Evolutionary conservation across 2,329 filamentous ascomycete genomes (phyloP).

Genomic region (Malbranchea zuffiana): DNA sequence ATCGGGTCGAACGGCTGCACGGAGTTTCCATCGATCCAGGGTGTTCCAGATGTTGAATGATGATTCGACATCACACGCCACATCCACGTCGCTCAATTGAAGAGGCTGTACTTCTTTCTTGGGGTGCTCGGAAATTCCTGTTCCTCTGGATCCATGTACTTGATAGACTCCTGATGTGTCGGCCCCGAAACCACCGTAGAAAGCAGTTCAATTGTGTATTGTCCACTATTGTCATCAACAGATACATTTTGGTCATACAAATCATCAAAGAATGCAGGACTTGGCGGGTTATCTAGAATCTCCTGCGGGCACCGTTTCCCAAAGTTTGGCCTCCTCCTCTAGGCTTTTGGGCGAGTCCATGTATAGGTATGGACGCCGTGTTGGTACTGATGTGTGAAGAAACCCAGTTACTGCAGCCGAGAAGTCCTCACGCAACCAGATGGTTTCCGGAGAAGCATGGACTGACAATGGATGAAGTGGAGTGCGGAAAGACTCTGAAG

Average conservation of each 20-base stretch:
- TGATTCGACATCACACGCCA: constrained; percentile 8
- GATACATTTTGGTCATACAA: too few species aligned
- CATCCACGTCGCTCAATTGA: constrained; percentile 7
- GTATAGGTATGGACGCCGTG: too few species aligned
- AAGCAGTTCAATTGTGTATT: too few species aligned
- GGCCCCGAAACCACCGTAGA: too few species aligned
- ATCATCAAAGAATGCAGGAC: too few species aligned
- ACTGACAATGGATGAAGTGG: constrained; percentile 3
- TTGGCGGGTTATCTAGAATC: not conserved
- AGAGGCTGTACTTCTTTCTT: constrained; percentile 4
- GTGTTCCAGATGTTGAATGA: constrained; percentile 1
- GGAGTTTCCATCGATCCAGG: not conserved
- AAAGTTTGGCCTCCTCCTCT: not conserved
- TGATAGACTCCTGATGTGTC: too few species aligned
- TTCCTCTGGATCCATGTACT: too few species aligned
- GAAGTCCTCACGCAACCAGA: constrained; percentile 6
- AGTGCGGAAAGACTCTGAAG: constrained; percentile 8
- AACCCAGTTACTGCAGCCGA: constrained; percentile 4
- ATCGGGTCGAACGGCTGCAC: not conserved
- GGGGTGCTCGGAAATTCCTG: not conserved
- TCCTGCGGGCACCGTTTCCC: not conserved
- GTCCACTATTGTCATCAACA: too few species aligned
- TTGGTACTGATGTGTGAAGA: not conserved
- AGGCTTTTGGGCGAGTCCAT: not conserved
- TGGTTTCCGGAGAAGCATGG: not conserved